These are phyloP conservation scores for Heliamphora exappendiculata DNA, from an alignment of 148 eudicot species.

Conservation along the genomic window DNA sequence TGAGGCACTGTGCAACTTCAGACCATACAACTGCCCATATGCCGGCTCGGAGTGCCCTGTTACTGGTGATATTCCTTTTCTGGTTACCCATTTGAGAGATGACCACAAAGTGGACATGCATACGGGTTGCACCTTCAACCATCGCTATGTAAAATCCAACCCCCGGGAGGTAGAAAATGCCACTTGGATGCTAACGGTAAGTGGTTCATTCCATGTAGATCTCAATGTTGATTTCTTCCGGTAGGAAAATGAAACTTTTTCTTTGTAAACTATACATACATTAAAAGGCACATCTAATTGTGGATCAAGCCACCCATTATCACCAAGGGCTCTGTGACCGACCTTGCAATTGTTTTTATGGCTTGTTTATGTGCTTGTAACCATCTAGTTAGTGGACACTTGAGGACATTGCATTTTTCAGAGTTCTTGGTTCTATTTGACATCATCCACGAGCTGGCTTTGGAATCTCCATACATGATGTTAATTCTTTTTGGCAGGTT, in stretches of 20 bases:
- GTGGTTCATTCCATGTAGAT: slow-evolving; percentile 14
- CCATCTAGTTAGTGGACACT: background rate
- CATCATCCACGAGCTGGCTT: background rate
- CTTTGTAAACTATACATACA: background rate
- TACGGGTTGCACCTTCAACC: slow-evolving; percentile 86
- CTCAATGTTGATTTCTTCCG: background rate
- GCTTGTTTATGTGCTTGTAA: background rate
- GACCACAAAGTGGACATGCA: slow-evolving; percentile 99
- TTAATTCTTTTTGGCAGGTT: slow-evolving; percentile 38
- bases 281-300: background rate
- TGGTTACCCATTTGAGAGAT: slow-evolving; percentile 80
- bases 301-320: background rate
- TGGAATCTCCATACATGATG: background rate
- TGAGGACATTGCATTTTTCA: background rate
- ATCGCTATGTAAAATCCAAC: slow-evolving; percentile 89
- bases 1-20: slow-evolving; percentile 71
- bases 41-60: slow-evolving; percentile 96
- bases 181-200: slow-evolving; percentile 96
- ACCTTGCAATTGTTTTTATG: background rate
- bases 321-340: background rate
- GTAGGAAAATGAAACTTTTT: background rate
- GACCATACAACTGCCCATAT: slow-evolving; percentile 93
- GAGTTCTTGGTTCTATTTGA: background rate
- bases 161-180: slow-evolving; percentile 98
- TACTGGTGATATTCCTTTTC: slow-evolving; percentile 69